Evolutionary conservation across 345 rosid genomes (phyloP).

Genomic region (Aegle marmelos): DNA sequence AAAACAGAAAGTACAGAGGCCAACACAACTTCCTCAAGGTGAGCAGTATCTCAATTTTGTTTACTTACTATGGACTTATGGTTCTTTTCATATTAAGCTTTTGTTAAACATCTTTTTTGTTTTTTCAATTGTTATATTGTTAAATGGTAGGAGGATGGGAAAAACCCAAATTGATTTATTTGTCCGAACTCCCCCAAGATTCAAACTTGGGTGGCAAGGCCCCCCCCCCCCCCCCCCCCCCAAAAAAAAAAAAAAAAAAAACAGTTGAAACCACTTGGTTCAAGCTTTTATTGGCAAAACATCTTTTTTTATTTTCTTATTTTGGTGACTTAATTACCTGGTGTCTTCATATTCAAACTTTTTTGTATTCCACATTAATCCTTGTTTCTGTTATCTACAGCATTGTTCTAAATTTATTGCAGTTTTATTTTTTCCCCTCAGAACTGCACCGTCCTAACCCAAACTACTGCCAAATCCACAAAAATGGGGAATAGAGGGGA

Average conservation of each 20-base stretch:
- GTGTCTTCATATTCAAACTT: neutral
- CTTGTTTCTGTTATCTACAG: neutral
- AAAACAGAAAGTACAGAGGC: constrained; percentile 95
- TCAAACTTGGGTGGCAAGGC: too few species aligned
- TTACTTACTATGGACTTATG: neutral
- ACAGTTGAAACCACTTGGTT: too few species aligned
- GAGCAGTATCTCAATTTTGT: constrained; percentile 10
- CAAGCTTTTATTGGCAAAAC: too few species aligned
- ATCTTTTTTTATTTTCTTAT: neutral
- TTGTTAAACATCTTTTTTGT: neutral
- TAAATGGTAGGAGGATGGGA: too few species aligned
- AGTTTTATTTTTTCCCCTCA: neutral
- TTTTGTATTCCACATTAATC: neutral
- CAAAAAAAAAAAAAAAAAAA: too few species aligned
- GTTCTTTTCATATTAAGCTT: neutral
- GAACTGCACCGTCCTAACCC: neutral
- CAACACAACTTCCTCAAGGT: constrained; percentile 91
- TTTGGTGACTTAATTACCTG: neutral
- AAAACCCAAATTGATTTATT: too few species aligned
- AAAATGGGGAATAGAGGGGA: neutral
- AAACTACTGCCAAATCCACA: neutral
- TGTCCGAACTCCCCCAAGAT: too few species aligned
- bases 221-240: too few species aligned
- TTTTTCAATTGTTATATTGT: too few species aligned
- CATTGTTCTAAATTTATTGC: neutral